Percentiles rank a stretch among this genome's conserved stretches.
Conservation (phyloP, 805 yeast genomes). For the Lipomyces chichibuensis region DNA sequence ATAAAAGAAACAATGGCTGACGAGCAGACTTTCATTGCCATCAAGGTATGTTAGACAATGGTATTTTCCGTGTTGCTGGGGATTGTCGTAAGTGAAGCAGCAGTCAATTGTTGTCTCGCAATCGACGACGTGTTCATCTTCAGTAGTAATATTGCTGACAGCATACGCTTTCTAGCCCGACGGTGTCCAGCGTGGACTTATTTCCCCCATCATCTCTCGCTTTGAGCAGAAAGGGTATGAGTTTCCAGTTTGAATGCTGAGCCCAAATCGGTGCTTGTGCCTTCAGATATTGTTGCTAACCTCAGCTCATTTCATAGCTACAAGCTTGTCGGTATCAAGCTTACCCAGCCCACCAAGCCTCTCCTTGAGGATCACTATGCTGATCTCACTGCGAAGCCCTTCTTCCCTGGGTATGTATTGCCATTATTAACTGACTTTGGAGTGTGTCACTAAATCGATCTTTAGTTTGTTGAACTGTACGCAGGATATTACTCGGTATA, state of each 20-base stretch:
- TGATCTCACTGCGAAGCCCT: constrained; percentile 94
- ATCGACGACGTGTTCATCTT: not conserved
- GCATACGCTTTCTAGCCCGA: constrained; percentile 64
- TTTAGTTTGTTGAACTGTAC: constrained; percentile 29
- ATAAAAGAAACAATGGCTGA: constrained; percentile 21
- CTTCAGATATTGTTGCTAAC: not conserved
- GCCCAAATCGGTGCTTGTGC: not conserved
- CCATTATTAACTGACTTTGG: not conserved
- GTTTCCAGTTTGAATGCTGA: not conserved
- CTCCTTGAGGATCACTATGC: constrained; percentile 92
- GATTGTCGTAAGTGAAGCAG: not conserved
- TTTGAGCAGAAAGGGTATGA: constrained; percentile 81
- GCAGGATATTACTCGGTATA: not conserved
- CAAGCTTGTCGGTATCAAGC: constrained; percentile 95
- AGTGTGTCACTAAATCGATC: not conserved
- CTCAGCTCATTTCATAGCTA: constrained; percentile 50
- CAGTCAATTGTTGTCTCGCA: not conserved
- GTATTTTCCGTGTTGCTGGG: not conserved
- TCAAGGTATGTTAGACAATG: constrained; percentile 42
- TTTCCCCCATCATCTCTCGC: constrained; percentile 85
- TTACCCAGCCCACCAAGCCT: constrained; percentile 82
- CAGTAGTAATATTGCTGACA: constrained; percentile 4
- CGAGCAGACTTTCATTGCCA: constrained; percentile 47
- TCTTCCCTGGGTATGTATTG: constrained; percentile 92
- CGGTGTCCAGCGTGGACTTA: constrained; percentile 99